Conservation (phyloP, 164 flowering plant species). For the Aristolochia contorta region DNA sequence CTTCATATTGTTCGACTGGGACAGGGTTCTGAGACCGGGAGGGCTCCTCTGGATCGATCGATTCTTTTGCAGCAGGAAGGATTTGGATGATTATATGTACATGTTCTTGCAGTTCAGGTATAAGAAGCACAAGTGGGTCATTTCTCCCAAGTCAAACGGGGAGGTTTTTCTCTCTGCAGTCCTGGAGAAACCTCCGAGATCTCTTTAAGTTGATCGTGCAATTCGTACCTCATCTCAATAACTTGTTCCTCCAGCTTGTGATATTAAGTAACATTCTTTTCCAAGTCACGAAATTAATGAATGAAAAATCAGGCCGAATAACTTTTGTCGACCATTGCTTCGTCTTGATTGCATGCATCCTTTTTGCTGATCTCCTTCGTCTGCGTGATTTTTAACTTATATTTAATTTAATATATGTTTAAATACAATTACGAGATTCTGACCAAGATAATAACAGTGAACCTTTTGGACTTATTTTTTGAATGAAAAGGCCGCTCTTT, state of each 20-base stretch:
- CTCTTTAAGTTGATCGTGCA: slow-evolving; percentile 26
- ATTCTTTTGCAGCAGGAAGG: slow-evolving; percentile 68
- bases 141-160: slow-evolving; percentile 56
- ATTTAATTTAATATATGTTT: no score
- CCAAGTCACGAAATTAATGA: not conserved
- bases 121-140: slow-evolving; percentile 78
- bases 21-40: slow-evolving; percentile 78
- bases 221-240: not conserved
- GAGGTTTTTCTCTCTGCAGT: slow-evolving; percentile 82
- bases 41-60: slow-evolving; percentile 82
- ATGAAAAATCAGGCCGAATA: not conserved
- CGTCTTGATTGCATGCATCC: no score
- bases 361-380: no score
- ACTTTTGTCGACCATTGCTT: no score
- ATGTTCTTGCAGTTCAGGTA: slow-evolving; percentile 91
- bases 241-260: not conserved
- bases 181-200: slow-evolving; percentile 82
- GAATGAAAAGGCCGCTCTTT: no score
- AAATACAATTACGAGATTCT: no score
- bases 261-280: no score
- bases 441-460: no score
- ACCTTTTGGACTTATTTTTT: no score
- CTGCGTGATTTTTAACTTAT: no score
- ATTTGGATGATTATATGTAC: slow-evolving; percentile 81
- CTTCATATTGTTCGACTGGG: slow-evolving; percentile 83